Conservation (phyloP, 164 flowering plant genomes). For the Santalum album region DNA sequence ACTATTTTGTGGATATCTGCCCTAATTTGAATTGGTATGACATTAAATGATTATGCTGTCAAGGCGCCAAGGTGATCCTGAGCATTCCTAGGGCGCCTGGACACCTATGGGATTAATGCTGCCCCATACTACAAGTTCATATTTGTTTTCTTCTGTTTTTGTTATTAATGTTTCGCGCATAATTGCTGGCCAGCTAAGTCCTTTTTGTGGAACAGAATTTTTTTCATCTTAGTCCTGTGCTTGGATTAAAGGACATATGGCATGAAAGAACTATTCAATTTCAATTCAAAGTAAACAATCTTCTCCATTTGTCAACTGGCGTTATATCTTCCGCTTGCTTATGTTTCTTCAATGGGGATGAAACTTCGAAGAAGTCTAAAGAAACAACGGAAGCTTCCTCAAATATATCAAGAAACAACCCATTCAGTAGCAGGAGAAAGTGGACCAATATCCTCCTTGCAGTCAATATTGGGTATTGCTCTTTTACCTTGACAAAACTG, state of each 20-base stretch:
- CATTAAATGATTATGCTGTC: too few relatives aligned
- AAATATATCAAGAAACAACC: conserved; percentile 24
- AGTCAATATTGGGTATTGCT: conserved; percentile 48
- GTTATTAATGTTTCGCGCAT: not conserved
- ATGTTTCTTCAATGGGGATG: conserved; percentile 41
- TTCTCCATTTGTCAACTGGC: conserved; percentile 23
- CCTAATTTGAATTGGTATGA: too few relatives aligned
- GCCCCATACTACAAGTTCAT: not conserved
- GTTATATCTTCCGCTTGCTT: conserved; percentile 30
- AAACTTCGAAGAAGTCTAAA: conserved; percentile 11
- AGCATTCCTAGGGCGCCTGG: too few relatives aligned
- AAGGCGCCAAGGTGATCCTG: too few relatives aligned
- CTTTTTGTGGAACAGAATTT: conserved; percentile 29
- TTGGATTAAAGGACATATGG: conserved; percentile 25
- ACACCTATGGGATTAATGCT: too few relatives aligned
- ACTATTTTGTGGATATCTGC: too few relatives aligned
- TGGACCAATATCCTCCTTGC: conserved; percentile 66
- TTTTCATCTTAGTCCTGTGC: conserved; percentile 21
- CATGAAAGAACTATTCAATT: conserved; percentile 9
- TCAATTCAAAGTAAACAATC: conserved; percentile 19
- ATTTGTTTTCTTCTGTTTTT: not conserved
- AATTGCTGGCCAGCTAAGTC: not conserved
- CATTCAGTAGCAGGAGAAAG: conserved; percentile 29
- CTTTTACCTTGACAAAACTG: not conserved
- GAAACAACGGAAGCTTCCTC: conserved; percentile 20